Evolutionary conservation across 2,329 filamentous ascomycete species (phyloP).

Genomic region (Colletotrichum sp.): DNA sequence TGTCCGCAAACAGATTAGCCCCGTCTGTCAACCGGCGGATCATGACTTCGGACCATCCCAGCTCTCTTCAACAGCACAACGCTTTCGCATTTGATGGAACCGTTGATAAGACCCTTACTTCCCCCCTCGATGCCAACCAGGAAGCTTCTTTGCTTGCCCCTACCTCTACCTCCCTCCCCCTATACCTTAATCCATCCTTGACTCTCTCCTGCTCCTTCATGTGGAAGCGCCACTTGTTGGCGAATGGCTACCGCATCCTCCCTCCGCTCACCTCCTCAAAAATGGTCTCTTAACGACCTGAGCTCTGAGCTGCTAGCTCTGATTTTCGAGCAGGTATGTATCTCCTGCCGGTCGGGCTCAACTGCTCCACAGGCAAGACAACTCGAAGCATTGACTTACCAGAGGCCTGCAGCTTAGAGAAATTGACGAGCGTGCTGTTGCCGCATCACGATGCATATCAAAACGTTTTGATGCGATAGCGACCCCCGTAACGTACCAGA

Average conservation of each 20-base stretch:
- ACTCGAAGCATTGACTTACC: conserved; percentile 4
- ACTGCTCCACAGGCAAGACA: background rate
- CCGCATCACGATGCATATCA: conserved; percentile 40
- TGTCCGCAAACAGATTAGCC: conserved; percentile 24
- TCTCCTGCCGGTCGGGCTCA: background rate
- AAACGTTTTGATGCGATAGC: conserved; percentile 44
- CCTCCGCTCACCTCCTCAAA: conserved; percentile 16
- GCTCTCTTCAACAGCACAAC: conserved; percentile 11
- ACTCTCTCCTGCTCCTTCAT: conserved; percentile 15
- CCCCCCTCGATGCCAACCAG: background rate
- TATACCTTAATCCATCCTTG: background rate
- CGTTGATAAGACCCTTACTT: conserved; percentile 18
- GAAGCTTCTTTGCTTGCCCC: background rate
- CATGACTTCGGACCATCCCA: conserved; percentile 23
- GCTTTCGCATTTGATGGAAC: conserved; percentile 10
- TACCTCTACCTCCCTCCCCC: background rate
- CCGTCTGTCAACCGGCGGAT: conserved; percentile 22
- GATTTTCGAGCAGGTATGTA: conserved; percentile 44
- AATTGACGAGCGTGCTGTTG: conserved; percentile 37
- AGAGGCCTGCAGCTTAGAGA: conserved; percentile 38
- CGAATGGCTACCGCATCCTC: conserved; percentile 26
- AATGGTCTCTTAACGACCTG: conserved; percentile 37
- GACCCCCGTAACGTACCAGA: conserved; percentile 47
- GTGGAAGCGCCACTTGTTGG: conserved; percentile 19
- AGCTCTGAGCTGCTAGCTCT: conserved; percentile 48